Base-by-base conservation (phyloP, 768 basidiomycete species). In the Russula ochroleuca region DNA sequence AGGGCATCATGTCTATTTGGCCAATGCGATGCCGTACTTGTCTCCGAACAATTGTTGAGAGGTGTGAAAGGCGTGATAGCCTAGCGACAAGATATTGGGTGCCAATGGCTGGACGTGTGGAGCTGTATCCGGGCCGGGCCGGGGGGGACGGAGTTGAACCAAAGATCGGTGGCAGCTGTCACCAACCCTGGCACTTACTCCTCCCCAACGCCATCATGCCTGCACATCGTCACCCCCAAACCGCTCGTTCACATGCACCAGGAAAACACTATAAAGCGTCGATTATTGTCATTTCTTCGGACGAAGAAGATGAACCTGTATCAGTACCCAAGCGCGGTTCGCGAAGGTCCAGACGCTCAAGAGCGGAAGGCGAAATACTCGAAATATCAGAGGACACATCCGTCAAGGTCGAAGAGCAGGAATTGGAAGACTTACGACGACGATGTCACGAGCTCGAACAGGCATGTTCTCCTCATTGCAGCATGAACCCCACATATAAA, bases 231-330 rank as follows among this genome's bases (percentile, higher is more conserved):
- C 54, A 33, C 47, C 17, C 64, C 1, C 60, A 59, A 17, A 28
- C 13, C 14, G 10, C 33, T 56, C 63, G 59, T 33, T 21, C 59
- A 5, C 63, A 56, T 23, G 3, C 54, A 40, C 21, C 49, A 19
- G 48, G 11, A 4, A 31, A 4, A 2, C 64, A 59, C 3, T 57
- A 61, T 40, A 61, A 61, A 33, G 17, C 47, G 6, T 41, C 59
- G 21, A 40, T 58, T 19, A 66, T 66, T 31, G 62, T 66, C 17
- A 66, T 66, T 28, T 66, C 65, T 37, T 66, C 65, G 10, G 65
- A 66, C 23, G 61, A 63, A 25, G 65, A 66, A 3, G 65, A 54
- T 2, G 56, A 64, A 19, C 65, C 50, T 9, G 17, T 23, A 21
- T 35, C 55, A 5, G 23, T 21, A 8, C 35, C 56, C 2, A 52